These are phyloP conservation scores for Penicillium freii DNA, from an alignment of 2,329 filamentous ascomycete species.

Conservation along the genomic window DNA sequence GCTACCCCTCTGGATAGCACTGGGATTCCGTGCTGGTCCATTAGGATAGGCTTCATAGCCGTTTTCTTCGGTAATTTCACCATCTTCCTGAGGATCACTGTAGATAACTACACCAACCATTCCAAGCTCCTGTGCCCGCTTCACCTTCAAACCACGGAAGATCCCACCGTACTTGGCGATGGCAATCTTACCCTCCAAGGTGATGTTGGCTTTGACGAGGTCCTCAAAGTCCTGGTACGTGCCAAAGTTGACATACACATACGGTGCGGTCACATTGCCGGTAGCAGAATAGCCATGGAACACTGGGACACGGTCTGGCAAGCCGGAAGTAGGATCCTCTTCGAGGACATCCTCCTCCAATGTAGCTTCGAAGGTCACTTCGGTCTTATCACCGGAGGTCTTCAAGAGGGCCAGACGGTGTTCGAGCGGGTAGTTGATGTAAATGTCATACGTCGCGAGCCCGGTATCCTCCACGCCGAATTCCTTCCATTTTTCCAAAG, in stretches of 20 bases:
- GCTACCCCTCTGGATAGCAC: constrained; percentile 85
- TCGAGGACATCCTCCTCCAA: constrained; percentile 81
- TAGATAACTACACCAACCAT: constrained; percentile 85
- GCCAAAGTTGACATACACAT: constrained; percentile 89
- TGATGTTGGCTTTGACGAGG: constrained; percentile 70
- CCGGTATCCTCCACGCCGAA: constrained; percentile 60
- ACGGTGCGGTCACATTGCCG: constrained; percentile 84
- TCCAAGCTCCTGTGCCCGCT: constrained; percentile 84
- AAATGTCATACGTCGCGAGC: constrained; percentile 71
- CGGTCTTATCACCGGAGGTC: constrained; percentile 43
- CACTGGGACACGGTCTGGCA: constrained; percentile 72
- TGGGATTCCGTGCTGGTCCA: constrained; percentile 82
- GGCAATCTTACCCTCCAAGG: constrained; percentile 79
- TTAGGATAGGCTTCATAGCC: constrained; percentile 77
- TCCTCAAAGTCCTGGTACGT: constrained; percentile 84
- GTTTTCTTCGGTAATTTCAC: constrained; percentile 74
- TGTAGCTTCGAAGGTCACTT: constrained; percentile 72
- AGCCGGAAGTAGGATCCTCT: constrained; percentile 74
- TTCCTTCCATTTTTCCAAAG: constrained; percentile 68
- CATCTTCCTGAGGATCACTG: constrained; percentile 86
- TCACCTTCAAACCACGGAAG: constrained; percentile 89
- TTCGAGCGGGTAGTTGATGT: constrained; percentile 72
- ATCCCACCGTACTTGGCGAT: constrained; percentile 80
- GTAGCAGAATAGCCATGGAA: constrained; percentile 95
- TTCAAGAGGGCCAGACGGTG: constrained; percentile 67